Evolutionary conservation across 805 yeast genomes (phyloP), one percentile per base, ranked within the genome.

Genomic region (Barnettozyma sp.): DNA sequence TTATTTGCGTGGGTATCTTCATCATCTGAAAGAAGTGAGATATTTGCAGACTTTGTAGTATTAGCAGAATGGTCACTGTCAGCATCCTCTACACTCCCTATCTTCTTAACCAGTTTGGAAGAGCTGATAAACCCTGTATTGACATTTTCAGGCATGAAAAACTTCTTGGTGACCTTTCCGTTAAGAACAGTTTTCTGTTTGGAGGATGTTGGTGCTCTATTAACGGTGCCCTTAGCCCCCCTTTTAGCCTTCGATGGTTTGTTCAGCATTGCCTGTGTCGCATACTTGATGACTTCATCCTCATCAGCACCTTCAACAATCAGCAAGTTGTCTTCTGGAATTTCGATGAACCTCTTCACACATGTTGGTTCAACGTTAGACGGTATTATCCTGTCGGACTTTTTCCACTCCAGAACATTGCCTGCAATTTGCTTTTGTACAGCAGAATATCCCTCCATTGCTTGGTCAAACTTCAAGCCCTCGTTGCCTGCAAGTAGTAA

Each of bases 381-480:
- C 0, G 97, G 97, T 2, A 92, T 45, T 7, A 92, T 82, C 35
- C 94, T 60, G 42, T 75, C 82, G 21, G 78, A 73, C 8, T 59
- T 58, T 22, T 61, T 62, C 46, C 72, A 66, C 5, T 57, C 59
- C 26, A 65, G 47, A 16, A 59, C 65, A 17, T 71, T 71, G 24
- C 61, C 62, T 54, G 70, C 68, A 22, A 86, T 79, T 42, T 75
- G 76, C 34, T 70, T 69, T 50, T 92, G 97, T 28, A 92, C 76
- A 52, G 71, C 73, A 40, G 73, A 73, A 56, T 92, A 90, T 19
- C 87, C 92, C 20, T 71, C 80, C 82, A 85, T 76, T 0, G 97
- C 88, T 46, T 78, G 74, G 30, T 82, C 83, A 54, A 85, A 84
- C 52, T 90, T 94, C 6, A 60, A 50, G 37, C 80, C 74, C 58